A percentile compares a stretch with the other conserved stretches of the same genome.
These are phyloP conservation scores for Halenospora varia DNA, from an alignment of 495 filamentous ascomycete genomes.

Conservation along the genomic window DNA sequence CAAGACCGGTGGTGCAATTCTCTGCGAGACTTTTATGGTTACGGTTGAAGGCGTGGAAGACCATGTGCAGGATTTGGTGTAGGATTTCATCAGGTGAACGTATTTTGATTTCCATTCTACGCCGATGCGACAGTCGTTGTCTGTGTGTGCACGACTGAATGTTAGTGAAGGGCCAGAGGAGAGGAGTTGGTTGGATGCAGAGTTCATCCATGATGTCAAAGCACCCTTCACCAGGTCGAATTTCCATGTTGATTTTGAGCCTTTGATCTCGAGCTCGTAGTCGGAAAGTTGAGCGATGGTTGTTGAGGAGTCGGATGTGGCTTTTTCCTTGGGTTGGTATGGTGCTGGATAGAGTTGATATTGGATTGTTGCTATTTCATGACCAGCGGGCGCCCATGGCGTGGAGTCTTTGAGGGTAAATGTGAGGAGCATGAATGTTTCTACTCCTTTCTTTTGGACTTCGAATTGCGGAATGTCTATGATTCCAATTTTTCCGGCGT, in stretches of 20 bases:
- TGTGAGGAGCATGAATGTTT: too few species aligned
- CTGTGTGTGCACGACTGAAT: conserved; percentile 53
- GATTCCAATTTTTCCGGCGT: background rate
- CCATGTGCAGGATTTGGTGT: conserved; percentile 32
- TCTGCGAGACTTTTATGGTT: conserved; percentile 36
- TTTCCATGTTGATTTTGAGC: conserved; percentile 31
- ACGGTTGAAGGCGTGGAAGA: conserved; percentile 25
- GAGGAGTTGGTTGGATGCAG: conserved; percentile 19
- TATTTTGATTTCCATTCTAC: conserved; percentile 33
- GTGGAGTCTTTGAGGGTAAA: too few species aligned
- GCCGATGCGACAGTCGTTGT: conserved; percentile 52
- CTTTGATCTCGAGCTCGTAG: background rate
- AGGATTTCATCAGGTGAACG: conserved; percentile 29
- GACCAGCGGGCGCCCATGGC: too few species aligned
- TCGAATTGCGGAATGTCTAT: background rate
- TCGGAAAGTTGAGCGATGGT: background rate
- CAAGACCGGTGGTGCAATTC: conserved; percentile 47
- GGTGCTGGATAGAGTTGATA: background rate
- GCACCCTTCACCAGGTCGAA: conserved; percentile 37
- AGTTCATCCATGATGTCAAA: conserved; percentile 32
- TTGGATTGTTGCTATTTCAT: too few species aligned
- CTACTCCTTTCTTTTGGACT: too few species aligned
- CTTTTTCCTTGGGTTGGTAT: background rate
- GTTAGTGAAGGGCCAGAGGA: conserved; percentile 29
- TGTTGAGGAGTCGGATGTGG: background rate